Conservation (phyloP, 495 filamentous ascomycete genomes). For the Penicillium parvum region DNA sequence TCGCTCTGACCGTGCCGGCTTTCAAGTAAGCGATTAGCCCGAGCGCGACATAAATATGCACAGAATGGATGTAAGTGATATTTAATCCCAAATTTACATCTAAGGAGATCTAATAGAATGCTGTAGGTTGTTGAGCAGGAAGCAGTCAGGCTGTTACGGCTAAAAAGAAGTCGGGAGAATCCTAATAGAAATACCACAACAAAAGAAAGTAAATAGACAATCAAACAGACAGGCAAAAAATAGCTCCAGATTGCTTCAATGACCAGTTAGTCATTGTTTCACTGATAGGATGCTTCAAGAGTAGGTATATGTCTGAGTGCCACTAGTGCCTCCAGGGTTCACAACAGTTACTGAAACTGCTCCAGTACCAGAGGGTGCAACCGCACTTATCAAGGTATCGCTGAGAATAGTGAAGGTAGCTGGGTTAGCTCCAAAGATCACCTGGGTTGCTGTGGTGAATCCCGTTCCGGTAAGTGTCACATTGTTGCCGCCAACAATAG, state of each 20-base stretch:
- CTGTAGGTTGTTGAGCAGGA: no score
- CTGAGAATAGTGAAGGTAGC: conserved; percentile 1
- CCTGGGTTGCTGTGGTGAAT: background rate
- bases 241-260: background rate
- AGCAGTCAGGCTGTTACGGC: no score
- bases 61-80: no score
- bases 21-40: no score
- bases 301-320: background rate
- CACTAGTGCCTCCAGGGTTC: conserved; percentile 3
- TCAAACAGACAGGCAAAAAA: background rate
- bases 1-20: conserved; percentile 22
- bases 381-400: background rate
- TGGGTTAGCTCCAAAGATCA: background rate
- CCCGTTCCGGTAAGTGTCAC: background rate
- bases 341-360: background rate
- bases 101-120: no score
- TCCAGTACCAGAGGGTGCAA: background rate
- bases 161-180: no score
- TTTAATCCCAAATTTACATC: no score
- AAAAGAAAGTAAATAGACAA: no score
- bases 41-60: no score
- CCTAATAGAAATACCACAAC: no score
- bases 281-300: background rate
- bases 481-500: background rate
- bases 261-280: background rate